Evolutionary conservation across 2,329 filamentous ascomycete genomes (phyloP), one percentile per base, ranked within the genome.

Genomic region (Pseudopyrenochaeta lycopersici): DNA sequence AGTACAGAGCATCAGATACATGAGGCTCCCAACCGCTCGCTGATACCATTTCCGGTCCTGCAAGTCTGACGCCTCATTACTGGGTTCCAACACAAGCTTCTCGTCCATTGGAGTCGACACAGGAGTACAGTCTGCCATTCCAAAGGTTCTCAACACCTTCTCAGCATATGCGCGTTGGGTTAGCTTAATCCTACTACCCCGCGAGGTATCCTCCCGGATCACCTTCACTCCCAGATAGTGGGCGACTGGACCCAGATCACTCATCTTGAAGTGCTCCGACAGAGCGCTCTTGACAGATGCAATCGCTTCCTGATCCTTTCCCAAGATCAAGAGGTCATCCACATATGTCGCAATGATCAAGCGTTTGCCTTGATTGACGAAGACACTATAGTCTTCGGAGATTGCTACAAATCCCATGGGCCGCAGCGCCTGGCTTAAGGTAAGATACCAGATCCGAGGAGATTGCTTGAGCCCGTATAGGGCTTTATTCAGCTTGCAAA

Each of bases 171-270:
- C 49, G 14, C 54, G 27, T 48, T 74, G 63, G 10, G 12, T 46
- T 14, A 46, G 43, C 30, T 32, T 46, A 18, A 46, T 46, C 15
- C 7, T 46, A 5, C 40, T 27, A n/a, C 40, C 21, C 43, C 27
- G 4, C 14, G 27, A 14, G 17, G 43, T 46, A 14, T 35, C n/a
- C 17, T 69, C 55, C 9, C 56, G 21, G 2, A 48, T 40, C 15
- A 74, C 55, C 29, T 38, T 23, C 12, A 74, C 60, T 7, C 68
- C 64, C 0, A 73, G 54, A 44, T 67, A 74, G 46, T 54, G 63
- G 3, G 30, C 29, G n/a, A 33, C 49, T 1, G 48, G 44, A 0
- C 64, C 62, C 5, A 72, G 49, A 18, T 73, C 62, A 3, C 33
- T 57, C 45, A 74, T 73, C 11, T 64, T 18, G 33, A 71, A 75